These are phyloP conservation scores for Achlya hypogyna DNA, from an alignment of 352 stramenopile species.

Conservation along the genomic window DNA sequence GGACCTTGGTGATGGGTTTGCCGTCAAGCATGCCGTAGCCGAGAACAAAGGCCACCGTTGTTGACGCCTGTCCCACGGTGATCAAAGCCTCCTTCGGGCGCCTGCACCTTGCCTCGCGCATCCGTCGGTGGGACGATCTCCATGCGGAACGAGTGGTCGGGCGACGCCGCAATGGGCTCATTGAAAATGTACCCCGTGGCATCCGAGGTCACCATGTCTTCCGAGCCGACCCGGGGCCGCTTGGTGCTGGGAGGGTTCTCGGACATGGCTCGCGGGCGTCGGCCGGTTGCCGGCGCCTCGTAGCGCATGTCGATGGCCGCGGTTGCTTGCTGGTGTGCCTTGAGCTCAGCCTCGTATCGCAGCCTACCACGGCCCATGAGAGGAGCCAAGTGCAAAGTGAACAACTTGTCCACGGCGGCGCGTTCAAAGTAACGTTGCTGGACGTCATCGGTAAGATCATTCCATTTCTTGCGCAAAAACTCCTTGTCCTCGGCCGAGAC, in stretches of 20 bases:
- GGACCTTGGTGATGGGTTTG: conserved; percentile 71
- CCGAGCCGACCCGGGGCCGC: neutral
- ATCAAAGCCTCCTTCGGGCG: neutral
- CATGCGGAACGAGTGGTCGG: conserved; percentile 56
- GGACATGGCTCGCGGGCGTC: conserved; percentile 9
- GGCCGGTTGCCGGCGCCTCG: neutral
- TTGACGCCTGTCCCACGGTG: conserved; percentile 25
- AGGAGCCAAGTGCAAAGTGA: neutral
- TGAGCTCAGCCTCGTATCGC: conserved; percentile 13
- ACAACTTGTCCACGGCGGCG: conserved; percentile 15
- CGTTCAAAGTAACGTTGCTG: conserved; percentile 14
- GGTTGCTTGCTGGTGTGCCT: neutral
- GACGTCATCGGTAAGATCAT: conserved; percentile 25
- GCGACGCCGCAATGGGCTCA: conserved; percentile 56
- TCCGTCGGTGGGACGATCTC: conserved; percentile 34
- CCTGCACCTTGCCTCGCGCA: neutral
- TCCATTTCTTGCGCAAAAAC: conserved; percentile 49
- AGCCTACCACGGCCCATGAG: neutral
- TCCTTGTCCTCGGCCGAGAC: conserved; percentile 34
- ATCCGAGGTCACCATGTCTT: conserved; percentile 22
- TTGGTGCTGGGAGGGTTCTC: neutral
- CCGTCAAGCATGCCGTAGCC: conserved; percentile 43
- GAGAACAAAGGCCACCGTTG: conserved; percentile 69
- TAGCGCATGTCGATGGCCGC: neutral
- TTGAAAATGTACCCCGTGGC: conserved; percentile 72